Conservation (phyloP, 192 early-diverging fungal species). For the Backusella luteola region DNA sequence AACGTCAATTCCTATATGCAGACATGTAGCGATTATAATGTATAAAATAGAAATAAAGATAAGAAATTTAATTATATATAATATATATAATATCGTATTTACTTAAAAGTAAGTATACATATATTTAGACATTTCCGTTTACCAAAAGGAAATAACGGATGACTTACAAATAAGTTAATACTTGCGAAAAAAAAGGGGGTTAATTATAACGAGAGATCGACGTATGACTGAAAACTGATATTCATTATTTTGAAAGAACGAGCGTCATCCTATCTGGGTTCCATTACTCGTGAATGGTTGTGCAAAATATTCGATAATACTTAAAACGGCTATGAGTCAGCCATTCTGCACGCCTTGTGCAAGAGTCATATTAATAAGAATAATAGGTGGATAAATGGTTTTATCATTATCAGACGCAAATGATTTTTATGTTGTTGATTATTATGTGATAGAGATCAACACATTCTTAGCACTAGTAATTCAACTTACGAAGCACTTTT, state of each 20-base stretch:
- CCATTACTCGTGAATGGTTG: background rate
- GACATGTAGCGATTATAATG: background rate
- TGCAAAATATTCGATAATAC: background rate
- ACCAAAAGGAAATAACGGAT: conserved; percentile 4
- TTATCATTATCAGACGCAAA: background rate
- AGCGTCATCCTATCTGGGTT: conserved; percentile 1
- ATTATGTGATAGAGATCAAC: background rate
- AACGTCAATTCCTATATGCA: background rate
- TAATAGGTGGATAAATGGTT: background rate
- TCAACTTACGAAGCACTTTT: background rate
- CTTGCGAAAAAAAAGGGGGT: background rate
- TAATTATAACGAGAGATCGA: background rate
- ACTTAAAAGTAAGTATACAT: background rate
- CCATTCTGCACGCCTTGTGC: background rate
- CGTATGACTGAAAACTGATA: background rate
- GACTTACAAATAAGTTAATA: background rate
- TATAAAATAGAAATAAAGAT: background rate
- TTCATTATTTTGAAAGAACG: conserved; percentile 9
- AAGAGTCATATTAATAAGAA: background rate
- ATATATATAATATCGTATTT: background rate
- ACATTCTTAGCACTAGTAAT: background rate
- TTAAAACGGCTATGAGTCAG: background rate
- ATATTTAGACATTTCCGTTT: background rate
- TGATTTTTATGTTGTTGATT: background rate
- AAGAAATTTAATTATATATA: background rate